Evolutionary conservation across 2,329 filamentous ascomycete species (phyloP), one percentile per base, ranked within the genome.

Genomic region (Phyllosticta ampelicida): DNA sequence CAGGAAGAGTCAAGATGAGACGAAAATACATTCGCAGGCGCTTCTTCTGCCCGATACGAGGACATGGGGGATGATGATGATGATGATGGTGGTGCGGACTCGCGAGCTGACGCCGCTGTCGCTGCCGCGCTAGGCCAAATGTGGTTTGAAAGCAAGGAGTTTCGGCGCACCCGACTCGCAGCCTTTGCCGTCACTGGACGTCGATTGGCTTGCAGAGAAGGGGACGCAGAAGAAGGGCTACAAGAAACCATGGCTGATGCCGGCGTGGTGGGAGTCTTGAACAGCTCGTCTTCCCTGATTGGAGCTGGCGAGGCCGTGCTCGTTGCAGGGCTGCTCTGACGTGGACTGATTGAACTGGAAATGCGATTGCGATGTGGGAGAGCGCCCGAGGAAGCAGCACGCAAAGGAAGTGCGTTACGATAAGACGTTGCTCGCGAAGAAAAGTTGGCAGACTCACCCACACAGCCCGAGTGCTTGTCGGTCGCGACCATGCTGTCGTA

Each of bases 381-480:
- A 30, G 49, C 56, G 11, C 30, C 28, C 26, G 59, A 54, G 19
- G 29, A 53, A 16, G 48, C 28, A 26, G 26, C 48, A 48, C 36
- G 55, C 36, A 56, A 61, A 57, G 55, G 49, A 59, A 58, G 60
- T 36, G 51, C 56, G 36, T 18, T 26, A 16, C 44, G 56, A 63
- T 60, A 65, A 59, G 64, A 62, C 60, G 59, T 44, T 36, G 63
- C 62, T 57, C 64, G 60, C 58, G 71, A 75, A 71, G 67, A 67
- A 74, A 75, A 57, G 57, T 59, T 61, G 60, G 61, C 63, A 60
- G 68, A 78, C 76, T 78, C 72, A 78, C 76, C 76, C 66, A 79
- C 74, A 70, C 73, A 78, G 53, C 71, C 72, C 48, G 67, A 61
- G 26, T 63, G 63, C 68, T 78, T 77, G 60, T 76, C 71, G 51